phyloP scores from a whole-genome alignment of 768 basidiomycete genomes.

The Xerocomellus intermedius region DNA sequence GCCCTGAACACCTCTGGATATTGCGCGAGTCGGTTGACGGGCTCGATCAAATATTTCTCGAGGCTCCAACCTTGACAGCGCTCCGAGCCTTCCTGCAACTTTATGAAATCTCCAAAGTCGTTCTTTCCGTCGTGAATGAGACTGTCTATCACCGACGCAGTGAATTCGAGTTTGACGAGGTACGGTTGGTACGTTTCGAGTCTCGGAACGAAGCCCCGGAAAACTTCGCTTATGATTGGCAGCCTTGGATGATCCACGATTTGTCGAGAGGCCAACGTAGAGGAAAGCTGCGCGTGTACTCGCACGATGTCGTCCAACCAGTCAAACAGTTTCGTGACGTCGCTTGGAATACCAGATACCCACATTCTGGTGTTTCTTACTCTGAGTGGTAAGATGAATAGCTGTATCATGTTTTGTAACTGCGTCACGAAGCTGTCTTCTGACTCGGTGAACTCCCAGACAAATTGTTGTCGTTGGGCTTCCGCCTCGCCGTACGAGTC shows the following conservation, averaged over 20 bases:
- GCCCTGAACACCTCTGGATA: conserved; percentile 79
- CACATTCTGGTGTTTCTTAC: conserved; percentile 67
- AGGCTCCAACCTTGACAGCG: conserved; percentile 65
- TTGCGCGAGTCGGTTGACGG: conserved; percentile 65
- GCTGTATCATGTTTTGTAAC: conserved; percentile 60
- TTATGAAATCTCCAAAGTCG: conserved; percentile 85
- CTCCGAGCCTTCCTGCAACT: conserved; percentile 55
- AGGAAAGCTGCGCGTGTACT: conserved; percentile 65
- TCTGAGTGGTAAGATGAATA: conserved; percentile 79
- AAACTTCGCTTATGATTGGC: conserved; percentile 52
- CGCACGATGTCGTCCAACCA: conserved; percentile 87
- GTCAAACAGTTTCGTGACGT: conserved; percentile 74
- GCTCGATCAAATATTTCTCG: conserved; percentile 68
- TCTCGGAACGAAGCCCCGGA: conserved; percentile 60
- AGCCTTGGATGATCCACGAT: conserved; percentile 45
- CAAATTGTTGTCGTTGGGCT: conserved; percentile 60
- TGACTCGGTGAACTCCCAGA: conserved; percentile 65
- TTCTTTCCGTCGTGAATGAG: conserved; percentile 48
- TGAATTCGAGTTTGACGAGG: conserved; percentile 66
- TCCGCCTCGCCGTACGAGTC: conserved; percentile 47
- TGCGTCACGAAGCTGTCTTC: conserved; percentile 70
- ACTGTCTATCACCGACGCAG: conserved; percentile 50
- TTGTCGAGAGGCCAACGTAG: conserved; percentile 43
- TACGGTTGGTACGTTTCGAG: conserved; percentile 89
- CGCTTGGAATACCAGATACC: conserved; percentile 76